Base-by-base conservation (phyloP, 108 stramenopile species). In the Fragilaria crotonensis region DNA sequence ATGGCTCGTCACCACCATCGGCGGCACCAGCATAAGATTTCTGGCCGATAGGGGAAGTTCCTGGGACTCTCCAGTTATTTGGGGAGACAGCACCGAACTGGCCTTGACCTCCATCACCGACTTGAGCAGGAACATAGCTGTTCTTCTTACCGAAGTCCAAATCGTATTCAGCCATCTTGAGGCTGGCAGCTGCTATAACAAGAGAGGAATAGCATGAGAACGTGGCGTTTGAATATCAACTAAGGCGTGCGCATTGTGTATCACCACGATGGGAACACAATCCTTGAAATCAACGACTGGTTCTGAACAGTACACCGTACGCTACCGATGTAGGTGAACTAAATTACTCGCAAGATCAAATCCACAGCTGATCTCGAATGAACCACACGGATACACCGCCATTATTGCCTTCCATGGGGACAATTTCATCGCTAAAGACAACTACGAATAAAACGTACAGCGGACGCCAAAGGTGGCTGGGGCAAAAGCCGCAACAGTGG, bases 1-100 rank as follows among this genome's bases (percentile, higher is more conserved):
- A 94, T 23, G 92, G 92, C 63, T 94, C 92, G 53, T 90, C 92
- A 61, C 87, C 88, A 62, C 88, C 88, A 78, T 90, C 92, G 26
- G 86, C 66, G 30, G 84, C 87, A 59, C 88, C 92, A 23, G 68
- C 31, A 57, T 83, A 94, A 17, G 81, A 83, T 19, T 71, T 54
- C 67, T 94, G 84, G 25, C 92, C 92, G 19, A 89, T 71, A 46
- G 92, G 92, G 54, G 81, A 83, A 33, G 92, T 94, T 75, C 92
- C 92, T 27, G 86, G 85, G 14, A 86, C 84, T 55, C 84, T 72
- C 92, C 92, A 94, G 80, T 94, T 64, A 45, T 77, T 87, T 41
- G 92, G 92, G 48, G 85, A 87, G 53, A 75, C 69, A 50, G 92
- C 92, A 51, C 92, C 92, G 64, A 94, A 94, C 63, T 78, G 74